Conservation (phyloP, 441 rosid genomes). For the Gossypium aridum region DNA sequence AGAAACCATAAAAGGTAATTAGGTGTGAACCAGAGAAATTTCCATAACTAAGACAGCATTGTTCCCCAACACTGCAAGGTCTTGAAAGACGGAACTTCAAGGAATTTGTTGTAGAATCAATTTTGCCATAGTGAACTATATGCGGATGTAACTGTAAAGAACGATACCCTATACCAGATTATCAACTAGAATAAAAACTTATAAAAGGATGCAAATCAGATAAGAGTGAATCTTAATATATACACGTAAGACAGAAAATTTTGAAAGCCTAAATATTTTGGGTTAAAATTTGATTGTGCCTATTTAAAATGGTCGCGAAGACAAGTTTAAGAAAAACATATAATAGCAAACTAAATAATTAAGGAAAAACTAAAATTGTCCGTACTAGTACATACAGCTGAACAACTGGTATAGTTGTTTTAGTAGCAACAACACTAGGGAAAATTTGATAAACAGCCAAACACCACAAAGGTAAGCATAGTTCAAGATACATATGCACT, state of each 20-base stretch:
- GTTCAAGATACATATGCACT: background rate
- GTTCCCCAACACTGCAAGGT: slow-evolving; percentile 63
- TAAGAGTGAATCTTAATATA: background rate
- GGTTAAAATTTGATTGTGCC: background rate
- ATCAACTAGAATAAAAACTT: background rate
- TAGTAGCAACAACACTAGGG: background rate
- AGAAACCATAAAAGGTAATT: slow-evolving; percentile 79
- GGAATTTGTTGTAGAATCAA: slow-evolving; percentile 48
- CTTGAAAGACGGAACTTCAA: slow-evolving; percentile 75
- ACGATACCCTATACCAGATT: slow-evolving; percentile 12
- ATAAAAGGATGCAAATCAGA: background rate
- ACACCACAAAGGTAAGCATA: background rate
- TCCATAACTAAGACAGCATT: slow-evolving; percentile 89
- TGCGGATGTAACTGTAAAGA: slow-evolving; percentile 62
- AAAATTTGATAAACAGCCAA: background rate
- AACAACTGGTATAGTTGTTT: background rate
- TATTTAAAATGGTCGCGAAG: background rate
- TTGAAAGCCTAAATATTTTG: background rate
- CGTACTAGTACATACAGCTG: background rate
- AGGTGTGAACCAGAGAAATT: slow-evolving; percentile 77
- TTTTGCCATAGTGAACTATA: slow-evolving; percentile 74
- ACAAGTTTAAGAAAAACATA: background rate
- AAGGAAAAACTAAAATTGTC: background rate
- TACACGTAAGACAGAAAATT: background rate
- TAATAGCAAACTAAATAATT: background rate